A percentile compares a stretch with the other conserved stretches of the same genome.
phyloP scores from a whole-genome alignment of 768 basidiomycete species.

The Leccinum longicurvipes region DNA sequence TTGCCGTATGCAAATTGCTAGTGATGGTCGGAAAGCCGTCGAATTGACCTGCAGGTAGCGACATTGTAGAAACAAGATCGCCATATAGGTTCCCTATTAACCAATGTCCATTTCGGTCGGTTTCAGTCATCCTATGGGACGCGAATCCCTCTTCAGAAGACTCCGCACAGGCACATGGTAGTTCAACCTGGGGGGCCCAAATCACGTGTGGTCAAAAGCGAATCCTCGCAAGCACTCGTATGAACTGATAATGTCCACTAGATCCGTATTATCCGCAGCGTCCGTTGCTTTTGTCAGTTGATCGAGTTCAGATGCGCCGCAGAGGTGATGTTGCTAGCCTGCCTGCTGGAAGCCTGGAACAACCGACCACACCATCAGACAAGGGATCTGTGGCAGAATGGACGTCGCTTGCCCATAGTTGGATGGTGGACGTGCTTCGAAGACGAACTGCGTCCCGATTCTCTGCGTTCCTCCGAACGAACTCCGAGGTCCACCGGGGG shows the following conservation, averaged over 20 bases:
- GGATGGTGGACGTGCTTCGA: slow-evolving; percentile 39
- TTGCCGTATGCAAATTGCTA: slow-evolving; percentile 2
- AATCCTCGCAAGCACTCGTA: slow-evolving; percentile 26
- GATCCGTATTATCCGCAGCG: slow-evolving; percentile 19
- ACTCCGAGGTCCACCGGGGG: slow-evolving; percentile 7
- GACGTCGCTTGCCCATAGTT: slow-evolving; percentile 21
- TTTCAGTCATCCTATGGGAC: neutral
- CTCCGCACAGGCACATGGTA: neutral
- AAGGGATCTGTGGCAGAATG: slow-evolving; percentile 1
- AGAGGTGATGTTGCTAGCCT: slow-evolving; percentile 49
- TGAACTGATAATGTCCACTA: slow-evolving; percentile 40
- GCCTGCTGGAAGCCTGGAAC: neutral
- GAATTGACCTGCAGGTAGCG: slow-evolving; percentile 24
- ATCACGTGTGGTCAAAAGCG: slow-evolving; percentile 3
- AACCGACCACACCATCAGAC: slow-evolving; percentile 4
- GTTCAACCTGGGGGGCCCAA: neutral
- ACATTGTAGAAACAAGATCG: slow-evolving; percentile 50
- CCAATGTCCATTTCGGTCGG: slow-evolving; percentile 3
- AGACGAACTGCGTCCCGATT: slow-evolving; percentile 55
- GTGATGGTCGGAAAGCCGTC: slow-evolving; percentile 28
- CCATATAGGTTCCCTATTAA: slow-evolving; percentile 16
- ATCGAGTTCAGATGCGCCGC: slow-evolving; percentile 10
- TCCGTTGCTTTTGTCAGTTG: slow-evolving; percentile 24
- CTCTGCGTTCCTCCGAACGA: slow-evolving; percentile 44
- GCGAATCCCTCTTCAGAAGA: neutral